phyloP scores from a whole-genome alignment of 305 asterid genomes.

The Withania somnifera region DNA sequence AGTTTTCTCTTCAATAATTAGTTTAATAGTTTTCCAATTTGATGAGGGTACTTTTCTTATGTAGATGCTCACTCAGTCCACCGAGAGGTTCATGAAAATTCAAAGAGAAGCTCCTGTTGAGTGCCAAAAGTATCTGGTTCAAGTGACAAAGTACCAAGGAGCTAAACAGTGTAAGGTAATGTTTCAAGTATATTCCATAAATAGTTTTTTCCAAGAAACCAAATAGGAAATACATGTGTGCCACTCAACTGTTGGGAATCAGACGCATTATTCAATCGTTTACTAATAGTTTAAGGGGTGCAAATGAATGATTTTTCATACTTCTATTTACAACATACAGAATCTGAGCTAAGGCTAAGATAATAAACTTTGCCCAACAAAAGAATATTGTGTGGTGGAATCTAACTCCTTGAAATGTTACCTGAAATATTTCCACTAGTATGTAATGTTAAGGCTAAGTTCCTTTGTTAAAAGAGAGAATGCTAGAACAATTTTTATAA shows the following conservation, averaged over 20 bases:
- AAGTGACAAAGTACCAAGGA: conserved; percentile 60
- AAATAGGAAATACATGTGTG: not conserved
- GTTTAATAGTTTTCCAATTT: not conserved
- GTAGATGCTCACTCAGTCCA: conserved; percentile 78
- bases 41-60: not conserved
- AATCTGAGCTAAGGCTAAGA: too few relatives aligned
- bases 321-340: too few relatives aligned
- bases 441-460: not conserved
- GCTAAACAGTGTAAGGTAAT: conserved; percentile 70
- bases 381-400: too few relatives aligned
- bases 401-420: too few relatives aligned
- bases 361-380: too few relatives aligned
- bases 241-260: not conserved
- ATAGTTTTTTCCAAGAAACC: not conserved
- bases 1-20: not conserved
- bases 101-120: conserved; percentile 59
- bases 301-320: too few relatives aligned
- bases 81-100: conserved; percentile 64
- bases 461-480: not conserved
- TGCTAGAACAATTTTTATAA: not conserved
- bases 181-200: not conserved
- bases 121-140: conserved; percentile 55
- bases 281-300: too few relatives aligned
- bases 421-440: not conserved
- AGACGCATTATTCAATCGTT: not conserved